These are phyloP conservation scores for Vitis cinerea DNA, from an alignment of 164 flowering plant genomes.

Conservation along the genomic window DNA sequence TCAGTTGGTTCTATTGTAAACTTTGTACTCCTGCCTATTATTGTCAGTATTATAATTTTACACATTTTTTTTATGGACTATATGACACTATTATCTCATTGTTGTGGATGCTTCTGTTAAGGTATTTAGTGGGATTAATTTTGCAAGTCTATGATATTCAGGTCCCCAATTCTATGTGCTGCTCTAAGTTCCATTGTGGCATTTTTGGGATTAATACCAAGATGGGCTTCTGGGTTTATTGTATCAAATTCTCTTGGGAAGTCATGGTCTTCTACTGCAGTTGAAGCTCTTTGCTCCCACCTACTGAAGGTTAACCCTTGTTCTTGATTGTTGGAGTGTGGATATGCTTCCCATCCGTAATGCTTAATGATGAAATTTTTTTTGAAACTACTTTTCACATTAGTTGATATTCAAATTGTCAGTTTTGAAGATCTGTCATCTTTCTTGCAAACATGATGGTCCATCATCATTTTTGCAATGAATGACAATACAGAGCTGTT, in stretches of 20 bases:
- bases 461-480: not conserved
- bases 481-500: not conserved
- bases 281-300: constrained; percentile 63
- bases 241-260: constrained; percentile 54
- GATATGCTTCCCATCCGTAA: too few relatives aligned
- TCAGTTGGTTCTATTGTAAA: too few relatives aligned
- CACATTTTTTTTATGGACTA: too few relatives aligned
- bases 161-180: constrained; percentile 44
- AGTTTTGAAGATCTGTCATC: not conserved
- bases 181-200: constrained; percentile 44
- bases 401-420: not conserved
- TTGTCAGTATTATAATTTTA: too few relatives aligned
- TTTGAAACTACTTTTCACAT: not conserved
- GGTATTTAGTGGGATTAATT: constrained; percentile 1
- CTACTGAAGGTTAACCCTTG: constrained; percentile 49
- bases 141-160: constrained; percentile 27
- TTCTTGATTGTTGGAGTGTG: not conserved
- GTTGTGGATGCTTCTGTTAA: not conserved
- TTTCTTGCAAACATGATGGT: not conserved
- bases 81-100: not conserved
- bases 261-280: constrained; percentile 67
- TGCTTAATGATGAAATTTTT: not conserved
- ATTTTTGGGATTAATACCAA: constrained; percentile 60
- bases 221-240: constrained; percentile 33
- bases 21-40: too few relatives aligned